Conservation (phyloP, 768 basidiomycete genomes). For the Boletus insuetus region DNA sequence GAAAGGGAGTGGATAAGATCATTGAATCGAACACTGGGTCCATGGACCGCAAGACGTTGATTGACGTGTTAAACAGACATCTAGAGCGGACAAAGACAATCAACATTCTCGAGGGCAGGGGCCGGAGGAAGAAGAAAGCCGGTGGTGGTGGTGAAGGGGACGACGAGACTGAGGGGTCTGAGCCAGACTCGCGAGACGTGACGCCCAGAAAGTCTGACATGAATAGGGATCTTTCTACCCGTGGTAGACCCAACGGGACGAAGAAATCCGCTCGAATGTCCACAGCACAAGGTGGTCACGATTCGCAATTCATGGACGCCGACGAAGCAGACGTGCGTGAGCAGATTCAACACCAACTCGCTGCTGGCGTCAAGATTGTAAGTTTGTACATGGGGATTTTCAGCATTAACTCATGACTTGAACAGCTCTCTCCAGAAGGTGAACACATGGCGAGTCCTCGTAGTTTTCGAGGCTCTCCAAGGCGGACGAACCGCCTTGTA, state of each 20-base stretch:
- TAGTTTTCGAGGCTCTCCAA: slow-evolving; percentile 67
- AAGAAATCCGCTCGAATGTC: slow-evolving; percentile 38
- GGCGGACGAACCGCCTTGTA: slow-evolving; percentile 43
- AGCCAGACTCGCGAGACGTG: slow-evolving; percentile 50
- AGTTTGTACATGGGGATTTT: slow-evolving; percentile 21
- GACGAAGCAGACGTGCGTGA: slow-evolving; percentile 80
- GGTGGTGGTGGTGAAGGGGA: slow-evolving; percentile 34
- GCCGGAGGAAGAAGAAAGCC: slow-evolving; percentile 27
- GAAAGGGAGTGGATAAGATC: slow-evolving; percentile 72
- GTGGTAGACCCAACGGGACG: slow-evolving; percentile 27
- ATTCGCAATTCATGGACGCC: slow-evolving; percentile 88
- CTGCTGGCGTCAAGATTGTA: slow-evolving; percentile 70
- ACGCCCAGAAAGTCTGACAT: slow-evolving; percentile 57
- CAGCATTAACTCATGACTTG: slow-evolving; percentile 12
- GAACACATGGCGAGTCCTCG: slow-evolving; percentile 62
- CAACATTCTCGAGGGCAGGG: slow-evolving; percentile 76
- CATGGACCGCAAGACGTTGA: slow-evolving; percentile 80
- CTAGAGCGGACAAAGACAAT: slow-evolving; percentile 84
- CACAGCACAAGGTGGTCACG: slow-evolving; percentile 47
- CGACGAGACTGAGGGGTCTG: slow-evolving; percentile 37
- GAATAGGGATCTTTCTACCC: slow-evolving; percentile 36
- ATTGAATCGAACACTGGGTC: slow-evolving; percentile 55
- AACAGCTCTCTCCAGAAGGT: slow-evolving; percentile 60
- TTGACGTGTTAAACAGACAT: slow-evolving; percentile 77
- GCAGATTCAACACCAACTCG: slow-evolving; percentile 84